A percentile compares a stretch with the other conserved stretches of the same genome.
Conservation (phyloP, 1,284 basidiomycete genomes). For the Pseudozyma hubeiensis region DNA sequence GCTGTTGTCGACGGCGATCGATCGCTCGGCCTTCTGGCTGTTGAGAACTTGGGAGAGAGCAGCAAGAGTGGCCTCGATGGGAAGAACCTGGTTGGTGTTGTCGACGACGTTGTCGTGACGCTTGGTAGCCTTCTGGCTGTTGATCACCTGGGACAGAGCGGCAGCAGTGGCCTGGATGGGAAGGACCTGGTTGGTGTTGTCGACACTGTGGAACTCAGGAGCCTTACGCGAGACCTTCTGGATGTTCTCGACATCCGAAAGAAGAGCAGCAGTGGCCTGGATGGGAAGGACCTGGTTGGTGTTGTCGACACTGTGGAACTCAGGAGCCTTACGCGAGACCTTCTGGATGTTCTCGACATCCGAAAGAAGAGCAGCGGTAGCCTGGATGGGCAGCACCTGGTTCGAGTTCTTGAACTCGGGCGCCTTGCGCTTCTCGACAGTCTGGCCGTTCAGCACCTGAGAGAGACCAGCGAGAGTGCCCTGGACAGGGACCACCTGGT, state of each 20-base stretch:
- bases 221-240: not conserved
- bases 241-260: not conserved
- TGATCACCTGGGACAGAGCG: conserved; percentile 15
- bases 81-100: conserved; percentile 16
- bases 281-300: conserved; percentile 35
- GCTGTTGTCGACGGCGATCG: conserved; percentile 20
- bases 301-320: conserved; percentile 27
- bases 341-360: conserved; percentile 34
- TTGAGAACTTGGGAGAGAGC: conserved; percentile 28
- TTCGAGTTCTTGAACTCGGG: conserved; percentile 20
- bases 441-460: conserved; percentile 30
- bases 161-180: conserved; percentile 27
- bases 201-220: conserved; percentile 12
- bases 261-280: conserved; percentile 20
- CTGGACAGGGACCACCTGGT: conserved; percentile 42
- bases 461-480: conserved; percentile 33
- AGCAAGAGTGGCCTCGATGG: conserved; percentile 22
- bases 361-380: conserved; percentile 21
- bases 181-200: conserved; percentile 28
- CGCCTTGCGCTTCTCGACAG: conserved; percentile 5
- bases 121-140: conserved; percentile 5
- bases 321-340: conserved; percentile 13
- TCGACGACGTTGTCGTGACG: conserved; percentile 11
- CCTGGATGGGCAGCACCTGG: conserved; percentile 35
- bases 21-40: conserved; percentile 25